phyloP scores from a whole-genome alignment of 2,329 filamentous ascomycete species.

The Penicillium sp. region DNA sequence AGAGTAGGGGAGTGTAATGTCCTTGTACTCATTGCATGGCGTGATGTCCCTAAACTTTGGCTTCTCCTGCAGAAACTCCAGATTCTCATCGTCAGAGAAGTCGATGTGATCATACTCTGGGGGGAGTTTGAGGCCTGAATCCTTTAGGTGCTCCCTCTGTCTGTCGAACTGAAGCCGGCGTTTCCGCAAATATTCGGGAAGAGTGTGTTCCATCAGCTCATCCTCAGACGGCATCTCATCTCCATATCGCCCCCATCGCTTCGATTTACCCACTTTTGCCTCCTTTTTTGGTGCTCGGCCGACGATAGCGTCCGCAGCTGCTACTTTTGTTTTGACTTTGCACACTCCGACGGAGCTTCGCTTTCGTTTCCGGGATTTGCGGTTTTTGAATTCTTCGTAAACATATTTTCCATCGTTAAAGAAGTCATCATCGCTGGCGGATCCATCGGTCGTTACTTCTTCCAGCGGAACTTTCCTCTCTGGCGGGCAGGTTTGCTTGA shows the following conservation, averaged over 20 bases:
- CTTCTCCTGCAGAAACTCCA: constrained; percentile 68
- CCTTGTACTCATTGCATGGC: constrained; percentile 72
- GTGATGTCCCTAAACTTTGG: constrained; percentile 69
- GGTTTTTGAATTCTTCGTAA: constrained; percentile 69
- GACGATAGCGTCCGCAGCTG: constrained; percentile 44
- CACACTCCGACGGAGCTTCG: constrained; percentile 54
- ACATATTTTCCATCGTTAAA: constrained; percentile 49
- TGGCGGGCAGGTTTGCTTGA: constrained; percentile 21
- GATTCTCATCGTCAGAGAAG: constrained; percentile 72
- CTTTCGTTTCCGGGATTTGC: constrained; percentile 60
- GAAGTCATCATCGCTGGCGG: constrained; percentile 35
- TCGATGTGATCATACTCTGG: constrained; percentile 76
- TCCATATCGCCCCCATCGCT: constrained; percentile 47
- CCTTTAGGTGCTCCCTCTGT: constrained; percentile 62
- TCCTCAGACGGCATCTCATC: constrained; percentile 58
- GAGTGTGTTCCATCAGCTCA: constrained; percentile 59
- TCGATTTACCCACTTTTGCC: constrained; percentile 23
- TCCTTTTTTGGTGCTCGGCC: constrained; percentile 39
- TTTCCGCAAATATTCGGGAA: constrained; percentile 74
- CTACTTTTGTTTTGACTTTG: constrained; percentile 53
- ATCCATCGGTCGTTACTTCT: constrained; percentile 29
- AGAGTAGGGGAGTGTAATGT: constrained; percentile 76
- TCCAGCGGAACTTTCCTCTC: constrained; percentile 22
- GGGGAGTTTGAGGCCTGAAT: constrained; percentile 74
- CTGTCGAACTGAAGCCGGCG: constrained; percentile 74